Conservation (phyloP, 2,329 filamentous ascomycete species). For the Aspergillus hortae region DNA sequence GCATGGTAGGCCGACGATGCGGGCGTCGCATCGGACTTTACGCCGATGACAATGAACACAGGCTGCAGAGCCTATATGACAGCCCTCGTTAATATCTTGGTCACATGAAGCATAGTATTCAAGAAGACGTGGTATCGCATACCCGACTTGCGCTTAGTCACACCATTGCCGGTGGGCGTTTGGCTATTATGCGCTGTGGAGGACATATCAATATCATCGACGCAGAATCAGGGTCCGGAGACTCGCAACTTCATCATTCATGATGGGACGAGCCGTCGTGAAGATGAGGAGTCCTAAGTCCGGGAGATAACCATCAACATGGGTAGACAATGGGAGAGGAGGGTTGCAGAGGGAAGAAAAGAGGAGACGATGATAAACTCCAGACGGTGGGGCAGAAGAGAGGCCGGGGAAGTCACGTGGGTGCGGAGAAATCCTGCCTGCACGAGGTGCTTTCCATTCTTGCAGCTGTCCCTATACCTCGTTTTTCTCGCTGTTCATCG, state of each 20-base stretch:
- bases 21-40: constrained; percentile 52
- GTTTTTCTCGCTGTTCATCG: too few relatives aligned
- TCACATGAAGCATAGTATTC: neutral
- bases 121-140: constrained; percentile 11
- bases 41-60: constrained; percentile 50
- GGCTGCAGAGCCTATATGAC: constrained; percentile 37
- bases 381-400: constrained; percentile 7
- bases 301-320: neutral
- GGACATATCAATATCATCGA: constrained; percentile 34
- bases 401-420: constrained; percentile 14
- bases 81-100: neutral
- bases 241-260: constrained; percentile 12
- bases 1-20: constrained; percentile 46
- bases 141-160: constrained; percentile 40
- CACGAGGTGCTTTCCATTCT: neutral
- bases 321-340: neutral
- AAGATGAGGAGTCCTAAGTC: neutral
- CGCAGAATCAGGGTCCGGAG: constrained; percentile 12
- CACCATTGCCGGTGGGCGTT: constrained; percentile 30
- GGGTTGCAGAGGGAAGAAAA: constrained; percentile 1
- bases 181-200: constrained; percentile 32
- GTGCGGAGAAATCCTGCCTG: constrained; percentile 10
- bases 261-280: neutral
- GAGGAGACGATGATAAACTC: constrained; percentile 5
- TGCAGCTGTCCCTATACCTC: too few relatives aligned